phyloP scores from a whole-genome alignment of 2,329 filamentous ascomycete species.

The Ceratocystis smalleyi region DNA sequence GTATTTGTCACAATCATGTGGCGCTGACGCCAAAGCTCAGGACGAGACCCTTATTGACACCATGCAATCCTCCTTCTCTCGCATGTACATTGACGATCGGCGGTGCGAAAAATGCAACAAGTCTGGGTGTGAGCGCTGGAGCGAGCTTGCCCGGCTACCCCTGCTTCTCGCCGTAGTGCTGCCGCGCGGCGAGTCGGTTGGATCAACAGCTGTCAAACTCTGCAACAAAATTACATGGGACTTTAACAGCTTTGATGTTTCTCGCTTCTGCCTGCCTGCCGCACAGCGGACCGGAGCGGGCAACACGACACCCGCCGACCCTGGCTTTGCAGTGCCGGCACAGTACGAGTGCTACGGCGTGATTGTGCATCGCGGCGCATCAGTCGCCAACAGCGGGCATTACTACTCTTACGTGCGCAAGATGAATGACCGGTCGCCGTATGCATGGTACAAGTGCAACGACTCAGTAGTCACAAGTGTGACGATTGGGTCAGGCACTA shows the following conservation, averaged over 20 bases:
- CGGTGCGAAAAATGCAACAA: slow-evolving; percentile 62
- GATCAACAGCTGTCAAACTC: slow-evolving; percentile 41
- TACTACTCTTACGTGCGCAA: slow-evolving; percentile 57
- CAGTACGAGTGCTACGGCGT: slow-evolving; percentile 78
- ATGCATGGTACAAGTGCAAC: slow-evolving; percentile 34
- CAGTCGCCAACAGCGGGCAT: slow-evolving; percentile 52
- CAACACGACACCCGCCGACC: slow-evolving; percentile 23
- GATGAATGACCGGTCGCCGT: slow-evolving; percentile 25
- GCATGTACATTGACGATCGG: slow-evolving; percentile 52
- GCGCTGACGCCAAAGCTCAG: neutral
- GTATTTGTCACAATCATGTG: slow-evolving; percentile 24
- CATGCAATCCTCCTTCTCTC: slow-evolving; percentile 30
- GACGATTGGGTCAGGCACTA: slow-evolving; percentile 27
- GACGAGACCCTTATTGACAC: slow-evolving; percentile 56
- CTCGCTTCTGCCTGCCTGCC: slow-evolving; percentile 28
- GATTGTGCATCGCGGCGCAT: slow-evolving; percentile 56
- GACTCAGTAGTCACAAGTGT: slow-evolving; percentile 30
- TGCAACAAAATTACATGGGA: slow-evolving; percentile 61
- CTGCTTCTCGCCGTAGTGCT: slow-evolving; percentile 65
- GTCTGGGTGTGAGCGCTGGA: slow-evolving; percentile 52
- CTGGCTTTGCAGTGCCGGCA: slow-evolving; percentile 32
- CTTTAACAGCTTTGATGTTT: slow-evolving; percentile 48
- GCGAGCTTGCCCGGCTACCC: slow-evolving; percentile 62
- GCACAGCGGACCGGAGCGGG: slow-evolving; percentile 19
- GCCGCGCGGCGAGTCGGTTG: slow-evolving; percentile 35